phyloP scores from a whole-genome alignment of 805 yeast species.

The Hanseniaspora pseudoguilliermondii region DNA sequence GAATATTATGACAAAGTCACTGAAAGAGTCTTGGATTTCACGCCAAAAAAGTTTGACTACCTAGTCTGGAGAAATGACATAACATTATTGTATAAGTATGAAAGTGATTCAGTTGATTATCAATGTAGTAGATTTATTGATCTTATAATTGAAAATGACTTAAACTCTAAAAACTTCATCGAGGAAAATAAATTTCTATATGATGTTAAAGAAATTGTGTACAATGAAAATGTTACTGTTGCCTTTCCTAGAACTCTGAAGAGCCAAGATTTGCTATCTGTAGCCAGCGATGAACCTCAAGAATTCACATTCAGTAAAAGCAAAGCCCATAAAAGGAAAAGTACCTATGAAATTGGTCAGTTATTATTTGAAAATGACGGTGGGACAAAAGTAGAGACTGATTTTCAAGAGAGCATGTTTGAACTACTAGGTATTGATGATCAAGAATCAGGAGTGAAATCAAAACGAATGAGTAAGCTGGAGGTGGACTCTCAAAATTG shows the following conservation, averaged over 20 bases:
- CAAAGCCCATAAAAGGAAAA: background rate
- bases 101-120: constrained; percentile 1
- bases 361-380: constrained; percentile 1
- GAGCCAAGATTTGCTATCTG: background rate
- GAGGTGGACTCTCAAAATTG: background rate
- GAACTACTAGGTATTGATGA: constrained; percentile 5
- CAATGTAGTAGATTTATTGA: constrained; percentile 43
- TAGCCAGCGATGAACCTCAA: background rate
- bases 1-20: constrained; percentile 64
- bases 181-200: constrained; percentile 44
- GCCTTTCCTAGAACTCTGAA: background rate
- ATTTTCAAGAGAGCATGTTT: constrained; percentile 7
- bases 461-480: background rate
- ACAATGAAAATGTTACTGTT: background rate
- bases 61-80: constrained; percentile 9
- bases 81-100: background rate
- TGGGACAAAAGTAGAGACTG: background rate
- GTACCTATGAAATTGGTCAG: background rate
- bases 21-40: constrained; percentile 53
- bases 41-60: constrained; percentile 39
- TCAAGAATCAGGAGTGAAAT: background rate
- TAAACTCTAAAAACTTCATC: constrained; percentile 54
- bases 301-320: constrained; percentile 5
- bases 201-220: constrained; percentile 26
- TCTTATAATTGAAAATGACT: constrained; percentile 51